A percentile compares a stretch with the other conserved stretches of the same genome.
phyloP scores from a whole-genome alignment of 2,329 filamentous ascomycete species.

The Neopestalotiopsis sp. region DNA sequence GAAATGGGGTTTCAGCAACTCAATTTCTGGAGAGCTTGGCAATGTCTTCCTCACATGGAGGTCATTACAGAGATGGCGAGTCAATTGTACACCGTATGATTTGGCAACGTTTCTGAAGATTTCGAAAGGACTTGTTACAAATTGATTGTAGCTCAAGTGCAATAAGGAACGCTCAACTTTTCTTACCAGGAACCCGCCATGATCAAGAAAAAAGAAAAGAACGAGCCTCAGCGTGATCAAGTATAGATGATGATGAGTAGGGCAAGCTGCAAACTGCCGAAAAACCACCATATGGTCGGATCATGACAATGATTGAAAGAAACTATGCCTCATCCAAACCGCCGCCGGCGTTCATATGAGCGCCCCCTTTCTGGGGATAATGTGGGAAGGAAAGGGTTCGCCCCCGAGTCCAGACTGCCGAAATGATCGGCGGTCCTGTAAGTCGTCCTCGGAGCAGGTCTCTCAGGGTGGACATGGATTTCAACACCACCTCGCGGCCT shows the following conservation, averaged over 20 bases:
- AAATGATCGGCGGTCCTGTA: background rate
- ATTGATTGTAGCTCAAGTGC: too few relatives aligned
- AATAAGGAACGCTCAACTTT: too few relatives aligned
- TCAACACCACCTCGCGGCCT: background rate
- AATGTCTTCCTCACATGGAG: too few relatives aligned
- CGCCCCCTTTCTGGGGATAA: background rate
- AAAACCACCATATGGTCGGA: background rate
- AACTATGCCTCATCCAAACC: background rate
- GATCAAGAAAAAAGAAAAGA: too few relatives aligned
- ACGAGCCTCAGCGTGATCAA: background rate
- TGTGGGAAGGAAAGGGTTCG: background rate
- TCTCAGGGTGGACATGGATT: background rate
- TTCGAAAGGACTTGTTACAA: too few relatives aligned
- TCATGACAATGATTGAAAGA: background rate
- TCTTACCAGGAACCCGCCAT: too few relatives aligned
- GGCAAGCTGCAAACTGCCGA: background rate
- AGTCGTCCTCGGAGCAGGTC: background rate
- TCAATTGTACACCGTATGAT: too few relatives aligned
- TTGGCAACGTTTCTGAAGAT: too few relatives aligned
- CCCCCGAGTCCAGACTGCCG: background rate
- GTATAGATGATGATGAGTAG: background rate
- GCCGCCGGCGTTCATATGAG: background rate
- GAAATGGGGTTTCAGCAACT: too few relatives aligned
- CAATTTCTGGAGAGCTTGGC: too few relatives aligned
- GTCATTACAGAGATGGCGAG: too few relatives aligned